Evolutionary conservation across 2,329 filamentous ascomycete species (phyloP), one percentile per base, ranked within the genome.

Genomic region (Harringtonia lauricola): DNA sequence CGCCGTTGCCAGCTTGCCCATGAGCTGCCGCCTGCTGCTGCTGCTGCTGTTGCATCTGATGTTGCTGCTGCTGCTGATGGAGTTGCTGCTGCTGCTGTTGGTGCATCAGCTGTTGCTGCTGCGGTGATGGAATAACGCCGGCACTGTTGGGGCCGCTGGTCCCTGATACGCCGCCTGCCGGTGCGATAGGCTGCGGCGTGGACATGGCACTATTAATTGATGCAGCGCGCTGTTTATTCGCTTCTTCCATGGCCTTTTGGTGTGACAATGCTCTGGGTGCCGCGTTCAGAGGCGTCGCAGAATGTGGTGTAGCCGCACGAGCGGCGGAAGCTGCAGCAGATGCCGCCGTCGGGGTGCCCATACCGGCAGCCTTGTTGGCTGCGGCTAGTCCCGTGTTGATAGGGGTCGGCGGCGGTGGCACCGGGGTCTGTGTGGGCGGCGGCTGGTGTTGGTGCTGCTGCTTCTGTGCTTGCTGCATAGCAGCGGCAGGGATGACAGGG

Each of bases 41-140:
- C 54, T 49, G 55, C 51, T 39, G 54, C 52, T 34, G 54, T 28
- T 83, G 78, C 40, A 83, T 81, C 35, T 72, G 71, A 45, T 78
- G 74, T 12, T 72, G 75, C 3, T 96, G 72, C 33, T 75, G 79
- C 61, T 94, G 94, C 6, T 87, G 83, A 41, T 95, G 94, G 0
- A 81, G 81, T 68, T 92, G 84, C 59, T 31, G 19, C 15, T 46
- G 38, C 22, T 47, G 43, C 30, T 47, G 45, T 21, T 51, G 57
- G 53, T 50, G 55, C 49, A 33, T 51, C 54, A 24, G 52, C 39
- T 40, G 40, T n/a, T 40, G 34, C 15, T 41, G 37, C 22, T 45
- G 45, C n/a, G 35, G 24, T 48, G 45, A 28, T 40, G 44, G 24
- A 47, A 45, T 24, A 43, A 45, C n/a, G 31, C 37, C 8, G 49